These are phyloP conservation scores for Tothia fuscella DNA, from an alignment of 2,329 filamentous ascomycete genomes.

Conservation along the genomic window DNA sequence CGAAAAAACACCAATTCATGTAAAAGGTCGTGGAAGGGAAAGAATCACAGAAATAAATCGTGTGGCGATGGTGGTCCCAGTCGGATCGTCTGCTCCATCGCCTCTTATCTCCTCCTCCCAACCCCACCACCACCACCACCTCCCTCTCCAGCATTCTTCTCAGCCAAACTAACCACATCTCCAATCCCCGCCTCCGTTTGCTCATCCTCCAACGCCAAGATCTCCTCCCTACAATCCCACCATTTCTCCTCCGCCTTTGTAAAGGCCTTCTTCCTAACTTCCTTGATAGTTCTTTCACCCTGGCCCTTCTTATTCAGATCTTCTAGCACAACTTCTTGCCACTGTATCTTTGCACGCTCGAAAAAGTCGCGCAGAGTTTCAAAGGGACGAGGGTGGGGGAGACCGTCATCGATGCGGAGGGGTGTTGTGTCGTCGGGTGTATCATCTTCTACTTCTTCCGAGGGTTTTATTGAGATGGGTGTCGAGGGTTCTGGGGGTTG, in stretches of 20 bases:
- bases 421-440: constrained; percentile 40
- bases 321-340: constrained; percentile 79
- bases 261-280: constrained; percentile 85
- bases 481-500: constrained; percentile 42
- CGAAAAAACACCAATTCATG: too few species aligned
- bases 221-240: constrained; percentile 97
- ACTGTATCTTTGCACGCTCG: constrained; percentile 70
- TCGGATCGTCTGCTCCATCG: too few species aligned
- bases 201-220: constrained; percentile 83
- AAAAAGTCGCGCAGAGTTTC: constrained; percentile 90
- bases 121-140: constrained; percentile 32
- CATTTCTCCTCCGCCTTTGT: constrained; percentile 89
- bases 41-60: too few species aligned
- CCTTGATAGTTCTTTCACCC: constrained; percentile 67
- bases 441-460: constrained; percentile 29
- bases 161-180: constrained; percentile 79
- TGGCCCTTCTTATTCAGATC: constrained; percentile 52
- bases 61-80: too few species aligned
- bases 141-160: constrained; percentile 47
- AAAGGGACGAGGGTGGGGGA: constrained; percentile 71
- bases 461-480: constrained; percentile 15
- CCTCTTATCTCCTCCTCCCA: constrained; percentile 23
- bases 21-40: too few species aligned
- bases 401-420: constrained; percentile 53
- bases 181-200: constrained; percentile 92